Percentiles rank a stretch among this genome's conserved stretches.
Conservation (phyloP, 2,329 filamentous ascomycete genomes). For the Nemania sp. region DNA sequence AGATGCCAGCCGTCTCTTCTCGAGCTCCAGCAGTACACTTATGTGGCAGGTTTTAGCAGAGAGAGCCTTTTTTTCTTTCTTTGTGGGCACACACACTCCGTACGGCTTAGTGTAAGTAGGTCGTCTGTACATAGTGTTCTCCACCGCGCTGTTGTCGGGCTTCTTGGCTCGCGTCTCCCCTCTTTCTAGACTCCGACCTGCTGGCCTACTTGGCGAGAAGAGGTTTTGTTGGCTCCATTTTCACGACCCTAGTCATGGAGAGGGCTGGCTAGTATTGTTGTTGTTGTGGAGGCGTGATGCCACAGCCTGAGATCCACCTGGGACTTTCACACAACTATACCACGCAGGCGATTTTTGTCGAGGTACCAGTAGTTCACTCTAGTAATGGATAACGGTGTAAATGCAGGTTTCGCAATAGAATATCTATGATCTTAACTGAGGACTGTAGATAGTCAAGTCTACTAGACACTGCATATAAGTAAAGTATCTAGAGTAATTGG, state of each 20-base stretch:
- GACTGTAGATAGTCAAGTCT: too few relatives aligned
- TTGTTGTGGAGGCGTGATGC: neutral
- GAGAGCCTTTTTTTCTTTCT: neutral
- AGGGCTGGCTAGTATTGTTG: neutral
- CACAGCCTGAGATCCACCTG: neutral
- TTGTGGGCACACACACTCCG: neutral
- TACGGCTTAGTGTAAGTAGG: neutral
- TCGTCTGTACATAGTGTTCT: neutral
- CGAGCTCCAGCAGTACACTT: too few relatives aligned
- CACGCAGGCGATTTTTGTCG: too few relatives aligned
- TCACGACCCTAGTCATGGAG: slow-evolving; percentile 34
- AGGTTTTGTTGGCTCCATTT: slow-evolving; percentile 38
- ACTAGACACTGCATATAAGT: too few relatives aligned
- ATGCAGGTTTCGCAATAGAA: neutral
- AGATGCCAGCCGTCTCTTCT: too few relatives aligned
- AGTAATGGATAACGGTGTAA: neutral
- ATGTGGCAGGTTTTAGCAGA: neutral
- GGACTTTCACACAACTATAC: too few relatives aligned
- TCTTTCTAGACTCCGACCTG: slow-evolving; percentile 35
- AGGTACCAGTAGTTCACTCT: too few relatives aligned
- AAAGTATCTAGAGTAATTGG: too few relatives aligned
- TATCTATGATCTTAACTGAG: too few relatives aligned
- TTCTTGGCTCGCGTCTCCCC: slow-evolving; percentile 37
- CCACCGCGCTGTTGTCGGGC: slow-evolving; percentile 19
- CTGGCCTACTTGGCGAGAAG: slow-evolving; percentile 17